Base-by-base conservation (phyloP, 371 early-diverging fungal genomes). In the Mycotypha africana region DNA sequence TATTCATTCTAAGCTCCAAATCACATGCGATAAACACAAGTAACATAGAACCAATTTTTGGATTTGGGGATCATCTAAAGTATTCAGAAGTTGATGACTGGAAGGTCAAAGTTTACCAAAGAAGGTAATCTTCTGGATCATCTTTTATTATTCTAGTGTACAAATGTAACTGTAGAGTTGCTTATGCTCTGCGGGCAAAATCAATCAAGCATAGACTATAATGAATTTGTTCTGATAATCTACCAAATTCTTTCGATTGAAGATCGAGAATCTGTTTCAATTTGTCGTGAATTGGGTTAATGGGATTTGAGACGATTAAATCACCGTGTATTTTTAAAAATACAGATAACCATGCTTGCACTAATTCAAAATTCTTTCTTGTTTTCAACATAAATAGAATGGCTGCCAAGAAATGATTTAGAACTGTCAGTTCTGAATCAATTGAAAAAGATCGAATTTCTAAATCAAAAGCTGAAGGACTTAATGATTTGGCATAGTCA, bases 401-500 rank as follows among this genome's bases (percentile, higher is more conserved):
- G 0, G 88, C 86, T 32, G 74, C 68, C 23, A 90, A 46, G 45
- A 90, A 86, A 35, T 70, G 60, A 39, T 74, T 64, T 33, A 82
- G 54, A 3, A 79, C 61, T 8, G 62, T 53, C 42, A 86, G 56
- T 32, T 82, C 76, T 24, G 74, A 60, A 19, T 83, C 84, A 14
- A 84, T 56, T 4, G 74, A 70, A 56, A 94, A 65, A 14, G 89
- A 80, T 10, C 93, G 78, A 40, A 96, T 67, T 53, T 93, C 93
- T 11, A 92, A 65, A 57, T 96, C 95, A 40, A 92, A 73, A 0
- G 82, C 82, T 2, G 96, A 80, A 2, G 95, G 93, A 30, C 81
- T 78, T 47, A 93, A 70, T 9, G 70, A 55, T 66, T 85, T 84
- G 35, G 89, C 60, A 51, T 81, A 76, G n/a, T 69, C 65, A 15